phyloP scores from a whole-genome alignment of 495 filamentous ascomycete genomes.

The Xylaria nigripes region DNA sequence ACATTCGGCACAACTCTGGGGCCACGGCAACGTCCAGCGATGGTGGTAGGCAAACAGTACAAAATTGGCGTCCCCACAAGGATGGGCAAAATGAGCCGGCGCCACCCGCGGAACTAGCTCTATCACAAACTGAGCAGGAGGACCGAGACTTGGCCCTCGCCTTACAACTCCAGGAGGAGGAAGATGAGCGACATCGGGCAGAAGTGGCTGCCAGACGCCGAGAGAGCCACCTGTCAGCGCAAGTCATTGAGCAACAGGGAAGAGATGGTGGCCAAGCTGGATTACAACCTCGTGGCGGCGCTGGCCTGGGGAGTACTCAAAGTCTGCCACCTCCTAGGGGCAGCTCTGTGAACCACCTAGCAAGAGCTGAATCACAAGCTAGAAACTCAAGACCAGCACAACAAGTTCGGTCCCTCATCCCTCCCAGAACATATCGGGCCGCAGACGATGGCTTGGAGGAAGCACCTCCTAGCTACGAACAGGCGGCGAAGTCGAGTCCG shows the following conservation, averaged over 20 bases:
- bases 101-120: constrained; percentile 22
- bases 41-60: constrained; percentile 45
- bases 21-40: constrained; percentile 18
- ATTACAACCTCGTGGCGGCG: constrained; percentile 18
- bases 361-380: constrained; percentile 13
- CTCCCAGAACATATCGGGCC: constrained; percentile 29
- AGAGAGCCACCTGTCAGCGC: constrained; percentile 44
- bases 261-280: constrained; percentile 15
- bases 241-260: constrained; percentile 50
- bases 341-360: constrained; percentile 18
- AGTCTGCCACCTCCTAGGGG: constrained; percentile 15
- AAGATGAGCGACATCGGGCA: constrained; percentile 56
- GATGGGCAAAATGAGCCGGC: constrained; percentile 17
- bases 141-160: constrained; percentile 74
- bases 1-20: constrained; percentile 5
- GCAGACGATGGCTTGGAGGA: constrained; percentile 48
- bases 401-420: constrained; percentile 38
- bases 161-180: constrained; percentile 75
- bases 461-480: constrained; percentile 75
- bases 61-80: constrained; percentile 27
- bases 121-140: constrained; percentile 52
- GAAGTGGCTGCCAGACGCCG: constrained; percentile 41
- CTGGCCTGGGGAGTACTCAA: constrained; percentile 6
- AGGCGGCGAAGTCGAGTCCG: constrained; percentile 55
- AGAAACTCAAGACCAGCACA: constrained; percentile 23